Conservation (phyloP, 352 stramenopile species). For the Phytophthora kernoviae region DNA sequence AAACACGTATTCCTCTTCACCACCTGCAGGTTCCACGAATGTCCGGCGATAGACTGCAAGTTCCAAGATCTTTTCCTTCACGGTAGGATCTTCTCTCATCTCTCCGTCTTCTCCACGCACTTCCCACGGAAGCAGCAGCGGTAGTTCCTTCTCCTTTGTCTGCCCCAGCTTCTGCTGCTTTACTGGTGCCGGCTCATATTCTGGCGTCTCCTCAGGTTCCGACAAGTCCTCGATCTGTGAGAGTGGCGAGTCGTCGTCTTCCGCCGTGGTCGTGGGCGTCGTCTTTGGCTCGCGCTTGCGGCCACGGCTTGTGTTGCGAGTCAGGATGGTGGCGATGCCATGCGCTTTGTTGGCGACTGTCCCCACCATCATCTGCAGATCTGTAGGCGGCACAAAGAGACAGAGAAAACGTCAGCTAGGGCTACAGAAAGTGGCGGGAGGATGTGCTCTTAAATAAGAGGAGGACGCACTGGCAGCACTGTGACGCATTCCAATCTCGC, state of each 20-base stretch:
- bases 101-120: constrained; percentile 36
- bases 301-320: constrained; percentile 22
- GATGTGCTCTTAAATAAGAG: constrained; percentile 12
- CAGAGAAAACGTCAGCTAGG: constrained; percentile 13
- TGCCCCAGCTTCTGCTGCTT: no score
- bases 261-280: constrained; percentile 27
- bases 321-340: constrained; percentile 29
- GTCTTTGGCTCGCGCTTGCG: constrained; percentile 25
- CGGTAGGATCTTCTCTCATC: constrained; percentile 37
- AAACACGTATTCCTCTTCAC: constrained; percentile 74
- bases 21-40: constrained; percentile 58
- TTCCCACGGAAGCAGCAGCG: constrained; percentile 57
- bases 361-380: constrained; percentile 41
- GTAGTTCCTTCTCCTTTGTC: constrained; percentile 12
- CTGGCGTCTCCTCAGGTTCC: constrained; percentile 28
- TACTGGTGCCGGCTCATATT: constrained; percentile 11
- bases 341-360: constrained; percentile 39
- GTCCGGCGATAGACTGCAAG: constrained; percentile 69
- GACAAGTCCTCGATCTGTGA: constrained; percentile 23
- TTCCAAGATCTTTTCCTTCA: constrained; percentile 62
- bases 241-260: constrained; percentile 35
- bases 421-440: constrained; percentile 23
- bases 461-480: constrained; percentile 35
- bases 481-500: constrained; percentile 46
- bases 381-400: constrained; percentile 6